A percentile compares a stretch with the other conserved stretches of the same genome.
phyloP scores from a whole-genome alignment of 2,329 filamentous ascomycete species.

The Kalaharituber pfeilii region DNA sequence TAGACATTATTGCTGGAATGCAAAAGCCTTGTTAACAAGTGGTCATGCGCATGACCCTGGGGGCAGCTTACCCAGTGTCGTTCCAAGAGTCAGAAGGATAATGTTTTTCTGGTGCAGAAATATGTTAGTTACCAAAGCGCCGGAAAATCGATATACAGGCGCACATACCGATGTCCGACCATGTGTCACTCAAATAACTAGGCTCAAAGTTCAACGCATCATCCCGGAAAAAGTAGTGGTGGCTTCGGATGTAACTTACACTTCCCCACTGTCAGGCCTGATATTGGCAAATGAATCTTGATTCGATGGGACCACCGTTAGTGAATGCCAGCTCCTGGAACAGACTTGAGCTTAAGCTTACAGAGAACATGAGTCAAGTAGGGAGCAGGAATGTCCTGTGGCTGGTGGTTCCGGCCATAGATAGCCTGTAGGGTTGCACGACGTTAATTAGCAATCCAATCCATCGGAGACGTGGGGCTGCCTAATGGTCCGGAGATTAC shows the following conservation, averaged over 20 bases:
- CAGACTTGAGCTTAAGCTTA: conserved; percentile 4
- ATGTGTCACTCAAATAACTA: conserved; percentile 48
- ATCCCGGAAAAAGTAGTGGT: not conserved
- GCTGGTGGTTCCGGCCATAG: conserved; percentile 70
- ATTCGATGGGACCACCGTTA: not conserved
- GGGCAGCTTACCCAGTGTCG: conserved; percentile 27
- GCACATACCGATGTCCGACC: conserved; percentile 37
- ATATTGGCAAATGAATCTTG: conserved; percentile 63
- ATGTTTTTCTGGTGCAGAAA: conserved; percentile 39
- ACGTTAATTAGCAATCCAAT: not conserved
- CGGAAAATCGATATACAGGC: not conserved
- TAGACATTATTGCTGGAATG: conserved; percentile 47
- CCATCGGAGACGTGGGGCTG: not conserved
- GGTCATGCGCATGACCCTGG: not conserved
- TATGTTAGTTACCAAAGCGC: not conserved
- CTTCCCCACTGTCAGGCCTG: conserved; percentile 59
- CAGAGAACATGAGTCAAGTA: conserved; percentile 82
- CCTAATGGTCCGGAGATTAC: too few relatives aligned
- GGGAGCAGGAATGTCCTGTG: conserved; percentile 62
- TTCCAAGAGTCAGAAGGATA: conserved; percentile 51
- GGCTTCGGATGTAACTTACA: conserved; percentile 33
- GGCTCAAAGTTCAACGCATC: not conserved
- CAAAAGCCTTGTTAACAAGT: too few relatives aligned
- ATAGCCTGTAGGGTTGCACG: conserved; percentile 48
- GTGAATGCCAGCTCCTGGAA: too few relatives aligned